Evolutionary conservation across 1,284 basidiomycete genomes (phyloP), one percentile per base, ranked within the genome.

Genomic region (Sanghuangporus baumii): DNA sequence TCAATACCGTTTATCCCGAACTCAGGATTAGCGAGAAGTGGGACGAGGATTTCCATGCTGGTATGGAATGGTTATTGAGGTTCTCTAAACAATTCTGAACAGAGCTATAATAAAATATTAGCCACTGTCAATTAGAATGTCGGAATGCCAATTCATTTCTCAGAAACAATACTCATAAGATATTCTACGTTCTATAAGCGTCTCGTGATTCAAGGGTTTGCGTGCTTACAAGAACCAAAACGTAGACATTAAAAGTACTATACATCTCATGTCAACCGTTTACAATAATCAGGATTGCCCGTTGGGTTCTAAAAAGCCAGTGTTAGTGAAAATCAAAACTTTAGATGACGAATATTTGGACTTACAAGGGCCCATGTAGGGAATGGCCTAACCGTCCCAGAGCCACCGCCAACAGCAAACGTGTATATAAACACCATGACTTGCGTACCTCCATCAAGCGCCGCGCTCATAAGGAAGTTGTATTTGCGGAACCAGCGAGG

Each of bases 371-470:
- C 71, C 62, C 62, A 64, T 31, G 26, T 36, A 14, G 62, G 62
- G 51, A 64, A 59, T 46, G 51, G 52, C 14, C 43, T 34, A 12
- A 56, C 57, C 14, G 47, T 64, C 40, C 62, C 62, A 36, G 57
- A 55, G 11, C 57, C 62, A 14, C 62, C 62, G 2, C 57, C 57
- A 46, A 72, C 57, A n/a, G 71, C 61, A 65, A 76, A 69, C n/a
- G 73, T 62, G 60, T 75, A 75, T 12, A 77, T 73, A 62, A 78
- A 77, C 20, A 76, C 69, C 71, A 76, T 74, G 18, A 74, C 66
- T 14, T 74, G 66, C 11, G 71, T 72, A 3, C 73, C 76, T 16
- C 74, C 75, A 57, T 77, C 76, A 20, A 75, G 70, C 8, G 72
- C 76, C 0, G 70, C 72, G 1, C 69, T 68, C 61, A 60, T 11